Evolutionary conservation across 345 rosid species (phyloP), one percentile per base, ranked within the genome.

Genomic region (Iberis pinnata): DNA sequence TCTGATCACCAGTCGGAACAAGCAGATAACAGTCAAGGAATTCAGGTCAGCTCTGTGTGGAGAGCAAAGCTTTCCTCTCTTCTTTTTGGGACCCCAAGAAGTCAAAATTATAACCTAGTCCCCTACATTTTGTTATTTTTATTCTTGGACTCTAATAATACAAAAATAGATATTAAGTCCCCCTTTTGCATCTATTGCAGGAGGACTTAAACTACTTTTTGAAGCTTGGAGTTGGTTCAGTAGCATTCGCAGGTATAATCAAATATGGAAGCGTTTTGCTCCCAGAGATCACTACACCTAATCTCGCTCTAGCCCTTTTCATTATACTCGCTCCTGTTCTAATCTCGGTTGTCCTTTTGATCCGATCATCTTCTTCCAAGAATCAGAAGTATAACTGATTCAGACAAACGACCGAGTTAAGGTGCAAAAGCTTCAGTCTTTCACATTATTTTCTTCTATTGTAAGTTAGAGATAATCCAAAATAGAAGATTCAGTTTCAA

Each of bases 201-300:
- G 83, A 78, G 69, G 95, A 89, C 40, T 45, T 73, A 47, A 70
- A 55, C 51, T 89, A 70, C 42, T 8, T 83, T 40, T 68, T 53
- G 81, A 81, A 81, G 67, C 20, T 81, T n/a, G 95, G 86, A 69
- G 79, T 49, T 64, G 93, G 95, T 55, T 83, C 95, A 12, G 57
- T 74, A 1, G 71, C 45, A 6, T 88, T 76, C 19, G 95, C 89
- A 9, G 89, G 88, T 47, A 15, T 70, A 2, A 78, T 86, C 24
- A 89, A 89, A 75, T 86, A 86, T 6, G 95, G 94, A 51, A 81
- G 94, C 70, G 36, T 76, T 24, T 49, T 78, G 43, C 71, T 77
- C 26, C 94, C 94, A 0, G 77, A 71, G 51, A 71, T 83, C 33
- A 83, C 92, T 11, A 70, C 60, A 16, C 95, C 89, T 39, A 83